Percentiles rank a stretch among this genome's conserved stretches.
These are phyloP conservation scores for Hirschioporus abietinus DNA, from an alignment of 768 basidiomycete species.

Conservation along the genomic window DNA sequence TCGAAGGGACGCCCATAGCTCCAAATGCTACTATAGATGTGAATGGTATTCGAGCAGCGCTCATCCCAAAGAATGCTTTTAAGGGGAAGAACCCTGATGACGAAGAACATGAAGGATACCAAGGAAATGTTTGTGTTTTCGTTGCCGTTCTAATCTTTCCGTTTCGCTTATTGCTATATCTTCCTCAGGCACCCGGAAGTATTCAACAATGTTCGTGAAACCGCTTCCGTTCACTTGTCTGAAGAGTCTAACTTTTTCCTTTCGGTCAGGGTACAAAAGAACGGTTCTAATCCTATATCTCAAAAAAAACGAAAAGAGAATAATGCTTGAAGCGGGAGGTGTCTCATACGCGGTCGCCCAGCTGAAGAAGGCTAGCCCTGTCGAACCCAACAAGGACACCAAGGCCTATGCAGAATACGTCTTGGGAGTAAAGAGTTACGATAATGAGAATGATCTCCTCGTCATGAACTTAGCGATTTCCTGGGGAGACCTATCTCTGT, in stretches of 20 bases:
- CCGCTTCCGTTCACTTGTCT: neutral
- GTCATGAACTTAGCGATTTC: constrained; percentile 3
- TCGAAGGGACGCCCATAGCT: constrained; percentile 25
- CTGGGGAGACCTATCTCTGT: constrained; percentile 9
- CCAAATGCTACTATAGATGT: constrained; percentile 16
- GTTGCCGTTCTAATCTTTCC: neutral
- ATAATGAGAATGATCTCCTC: neutral
- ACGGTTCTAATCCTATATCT: constrained; percentile 29
- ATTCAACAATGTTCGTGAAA: constrained; percentile 27
- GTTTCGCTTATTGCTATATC: neutral
- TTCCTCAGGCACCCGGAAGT: constrained; percentile 19
- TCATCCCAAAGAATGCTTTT: constrained; percentile 32
- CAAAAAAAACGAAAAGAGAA: constrained; percentile 16
- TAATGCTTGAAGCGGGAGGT: constrained; percentile 15
- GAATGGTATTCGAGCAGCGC: constrained; percentile 15
- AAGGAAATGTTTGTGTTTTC: constrained; percentile 31
- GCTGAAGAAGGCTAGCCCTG: constrained; percentile 2
- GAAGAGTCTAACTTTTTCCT: constrained; percentile 11
- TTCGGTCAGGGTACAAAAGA: constrained; percentile 19
- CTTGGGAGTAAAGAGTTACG: neutral
- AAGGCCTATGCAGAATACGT: neutral
- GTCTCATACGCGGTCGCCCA: neutral
- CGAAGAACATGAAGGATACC: constrained; percentile 35
- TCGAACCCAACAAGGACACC: neutral
- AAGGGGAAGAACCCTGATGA: constrained; percentile 29